Evolutionary conservation across 2,329 filamentous ascomycete species (phyloP), one percentile per base, ranked within the genome.

Genomic region (Polytolypa hystricis): DNA sequence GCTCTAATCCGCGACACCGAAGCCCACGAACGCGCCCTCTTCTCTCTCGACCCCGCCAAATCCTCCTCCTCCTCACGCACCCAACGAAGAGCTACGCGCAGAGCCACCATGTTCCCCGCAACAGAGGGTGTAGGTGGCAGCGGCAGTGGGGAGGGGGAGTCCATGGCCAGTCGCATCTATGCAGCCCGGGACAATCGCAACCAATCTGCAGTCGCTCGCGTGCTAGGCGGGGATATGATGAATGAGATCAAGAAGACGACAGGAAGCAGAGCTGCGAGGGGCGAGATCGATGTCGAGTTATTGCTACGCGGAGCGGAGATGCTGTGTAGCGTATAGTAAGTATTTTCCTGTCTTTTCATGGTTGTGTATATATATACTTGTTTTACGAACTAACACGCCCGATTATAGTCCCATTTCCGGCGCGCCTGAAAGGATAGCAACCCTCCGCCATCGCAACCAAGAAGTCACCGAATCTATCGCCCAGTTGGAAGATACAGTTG

Each of bases 1-100:
- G 76, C 84, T 9, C 68, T 98, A 32, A 95, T 98, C 52, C 83
- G 91, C 42, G 91, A 98, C 58, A 95, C 89, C 3, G 91, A 98
- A 61, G 66, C 81, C 15, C 89, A 96, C 63, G 91, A 98, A 60
- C 81, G 87, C 52, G 89, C 89, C 5, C 76, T 98, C 12, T 98
- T 96, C 66, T 93, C 89, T 25, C 79, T 94, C 0, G 86, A 89
- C 1, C 77, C 83, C 0, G 75, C 82, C 0, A 3, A 71, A 53
- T 20, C 23, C 27, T 64, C 51, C 34, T 60, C 52, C 44, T 66
- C 54, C 57, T 68, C 56, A 47, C 60, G 50, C 38, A 66, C 57
- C 43, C 71, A 50, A 50, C 64, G 49, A 56, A 69, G 47, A 51
- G 58, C 51, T 40, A 62, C 56, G 30, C 58, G 72, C 35, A 58